A percentile compares a stretch with the other conserved stretches of the same genome.
Conservation (phyloP, 805 yeast species). For the Lachancea kluyveri region DNA sequence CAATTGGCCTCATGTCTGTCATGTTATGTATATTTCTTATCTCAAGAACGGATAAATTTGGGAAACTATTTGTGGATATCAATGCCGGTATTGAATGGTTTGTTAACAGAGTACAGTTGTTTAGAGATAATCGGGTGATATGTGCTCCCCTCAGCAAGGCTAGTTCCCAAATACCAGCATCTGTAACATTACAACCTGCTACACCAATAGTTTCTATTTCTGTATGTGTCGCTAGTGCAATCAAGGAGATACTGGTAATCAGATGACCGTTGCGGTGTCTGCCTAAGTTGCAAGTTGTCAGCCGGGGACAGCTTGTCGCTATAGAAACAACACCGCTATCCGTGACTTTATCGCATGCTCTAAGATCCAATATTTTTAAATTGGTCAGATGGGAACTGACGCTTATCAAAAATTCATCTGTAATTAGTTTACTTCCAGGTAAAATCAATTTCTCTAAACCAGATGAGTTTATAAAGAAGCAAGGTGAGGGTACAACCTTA, state of each 20-base stretch:
- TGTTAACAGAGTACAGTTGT: conserved; percentile 59
- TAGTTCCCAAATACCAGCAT: conserved; percentile 74
- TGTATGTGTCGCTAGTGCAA: conserved; percentile 51
- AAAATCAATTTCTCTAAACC: conserved; percentile 41
- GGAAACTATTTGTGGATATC: conserved; percentile 39
- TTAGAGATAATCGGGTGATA: conserved; percentile 64
- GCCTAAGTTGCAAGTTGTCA: conserved; percentile 68
- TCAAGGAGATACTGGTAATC: conserved; percentile 65
- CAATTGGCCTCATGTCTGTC: conserved; percentile 55
- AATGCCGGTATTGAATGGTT: conserved; percentile 52
- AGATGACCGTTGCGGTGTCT: conserved; percentile 62
- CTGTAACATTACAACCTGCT: conserved; percentile 82
- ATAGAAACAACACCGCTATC: conserved; percentile 72
- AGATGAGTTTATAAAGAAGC: conserved; percentile 37
- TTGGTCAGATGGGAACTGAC: conserved; percentile 52
- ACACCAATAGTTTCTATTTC: conserved; percentile 66
- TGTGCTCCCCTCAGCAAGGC: conserved; percentile 45
- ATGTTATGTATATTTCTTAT: conserved; percentile 56
- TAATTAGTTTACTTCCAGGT: conserved; percentile 63
- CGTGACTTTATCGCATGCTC: conserved; percentile 76
- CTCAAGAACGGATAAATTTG: conserved; percentile 66
- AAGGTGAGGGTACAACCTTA: conserved; percentile 47
- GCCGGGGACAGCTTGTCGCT: conserved; percentile 50
- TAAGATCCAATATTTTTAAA: conserved; percentile 60
- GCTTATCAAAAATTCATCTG: conserved; percentile 49